Conservation (phyloP, 1,284 basidiomycete genomes). For the Heliocybe sulcata region DNA sequence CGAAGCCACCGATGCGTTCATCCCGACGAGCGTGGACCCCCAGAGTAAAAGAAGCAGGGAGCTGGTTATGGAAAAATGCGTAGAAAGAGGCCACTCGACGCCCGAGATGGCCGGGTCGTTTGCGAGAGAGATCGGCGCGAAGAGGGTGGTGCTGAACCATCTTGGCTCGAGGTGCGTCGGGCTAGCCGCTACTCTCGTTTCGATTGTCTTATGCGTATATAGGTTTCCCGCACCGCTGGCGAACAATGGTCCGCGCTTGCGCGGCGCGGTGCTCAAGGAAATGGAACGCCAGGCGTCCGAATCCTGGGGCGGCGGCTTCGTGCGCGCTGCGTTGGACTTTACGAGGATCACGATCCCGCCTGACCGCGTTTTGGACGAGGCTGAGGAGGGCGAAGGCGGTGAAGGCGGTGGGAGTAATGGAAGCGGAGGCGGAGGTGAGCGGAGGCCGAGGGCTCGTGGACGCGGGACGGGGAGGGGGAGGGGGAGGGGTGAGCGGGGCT, state of each 20-base stretch:
- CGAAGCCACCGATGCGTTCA: constrained; percentile 81
- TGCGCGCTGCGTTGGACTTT: not conserved
- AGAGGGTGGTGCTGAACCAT: constrained; percentile 75
- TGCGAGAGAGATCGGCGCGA: constrained; percentile 58
- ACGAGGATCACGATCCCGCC: not conserved
- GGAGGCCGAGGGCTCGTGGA: not conserved
- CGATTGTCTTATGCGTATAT: too few species aligned
- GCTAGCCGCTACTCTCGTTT: constrained; percentile 17
- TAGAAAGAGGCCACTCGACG: constrained; percentile 75
- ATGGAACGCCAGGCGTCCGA: constrained; percentile 59
- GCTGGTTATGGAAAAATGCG: constrained; percentile 49
- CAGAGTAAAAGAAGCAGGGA: constrained; percentile 25
- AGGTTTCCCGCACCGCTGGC: constrained; percentile 30
- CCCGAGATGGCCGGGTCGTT: constrained; percentile 80
- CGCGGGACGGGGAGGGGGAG: not conserved
- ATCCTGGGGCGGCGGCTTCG: constrained; percentile 34
- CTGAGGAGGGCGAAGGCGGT: not conserved
- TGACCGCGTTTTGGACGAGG: not conserved
- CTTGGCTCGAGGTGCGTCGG: constrained; percentile 60
- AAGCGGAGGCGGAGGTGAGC: too few species aligned
- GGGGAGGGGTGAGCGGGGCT: not conserved
- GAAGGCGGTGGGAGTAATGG: not conserved
- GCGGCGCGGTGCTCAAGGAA: constrained; percentile 45
- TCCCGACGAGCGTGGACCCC: constrained; percentile 49
- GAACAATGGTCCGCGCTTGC: constrained; percentile 16